phyloP scores from a whole-genome alignment of 1,139 yeast species.

The Pneumocystis murina region DNA sequence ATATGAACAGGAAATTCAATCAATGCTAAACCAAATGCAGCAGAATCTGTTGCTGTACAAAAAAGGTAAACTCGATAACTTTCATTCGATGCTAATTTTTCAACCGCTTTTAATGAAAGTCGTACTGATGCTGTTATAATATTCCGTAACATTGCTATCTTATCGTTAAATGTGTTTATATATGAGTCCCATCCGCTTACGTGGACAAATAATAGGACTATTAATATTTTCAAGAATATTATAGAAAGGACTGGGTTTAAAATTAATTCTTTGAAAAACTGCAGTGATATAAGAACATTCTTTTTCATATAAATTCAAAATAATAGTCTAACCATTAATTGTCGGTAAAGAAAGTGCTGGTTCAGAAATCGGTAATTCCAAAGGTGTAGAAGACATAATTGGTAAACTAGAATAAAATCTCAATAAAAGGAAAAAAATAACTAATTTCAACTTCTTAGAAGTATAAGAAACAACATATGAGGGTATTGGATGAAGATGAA shows the following conservation, averaged over 20 bases:
- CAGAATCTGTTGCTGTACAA: conserved; percentile 12
- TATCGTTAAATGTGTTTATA: not conserved
- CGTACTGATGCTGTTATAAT: conserved; percentile 3
- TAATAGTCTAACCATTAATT: not conserved
- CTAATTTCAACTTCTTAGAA: not conserved
- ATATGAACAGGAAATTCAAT: conserved; percentile 19
- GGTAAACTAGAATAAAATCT: not conserved
- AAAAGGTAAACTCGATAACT: not conserved
- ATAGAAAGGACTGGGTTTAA: conserved; percentile 23
- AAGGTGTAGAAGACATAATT: not conserved
- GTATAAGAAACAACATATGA: not conserved
- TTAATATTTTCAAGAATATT: conserved; percentile 15
- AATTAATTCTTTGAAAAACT: conserved; percentile 8
- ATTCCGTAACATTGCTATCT: conserved; percentile 8
- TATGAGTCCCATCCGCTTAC: not conserved
- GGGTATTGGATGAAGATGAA: not conserved
- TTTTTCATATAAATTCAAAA: not conserved
- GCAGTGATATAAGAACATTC: not conserved
- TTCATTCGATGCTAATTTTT: conserved; percentile 10
- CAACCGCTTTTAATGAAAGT: conserved; percentile 7
- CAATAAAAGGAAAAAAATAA: not conserved
- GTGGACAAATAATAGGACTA: conserved; percentile 16
- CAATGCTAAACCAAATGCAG: conserved; percentile 11
- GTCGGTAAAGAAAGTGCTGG: not conserved
- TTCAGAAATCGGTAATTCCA: not conserved